Evolutionary conservation across 2,329 filamentous ascomycete genomes (phyloP).

Genomic region (Pseudogymnoascus sp.): DNA sequence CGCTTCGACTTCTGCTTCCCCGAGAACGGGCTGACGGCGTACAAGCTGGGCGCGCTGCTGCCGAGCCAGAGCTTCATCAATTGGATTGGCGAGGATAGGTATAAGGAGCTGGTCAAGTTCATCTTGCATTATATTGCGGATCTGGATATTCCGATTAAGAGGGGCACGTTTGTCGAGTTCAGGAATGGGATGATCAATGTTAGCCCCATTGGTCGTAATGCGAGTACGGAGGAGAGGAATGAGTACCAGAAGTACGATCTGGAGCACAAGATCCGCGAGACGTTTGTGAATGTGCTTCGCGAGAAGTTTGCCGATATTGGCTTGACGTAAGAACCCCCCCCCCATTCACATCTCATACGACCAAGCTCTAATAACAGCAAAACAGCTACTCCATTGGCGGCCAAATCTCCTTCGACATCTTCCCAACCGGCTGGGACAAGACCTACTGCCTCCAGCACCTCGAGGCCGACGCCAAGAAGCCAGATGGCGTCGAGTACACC

Average conservation of each 20-base stretch:
- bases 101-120: slow-evolving; percentile 71
- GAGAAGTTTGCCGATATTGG: slow-evolving; percentile 77
- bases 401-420: slow-evolving; percentile 97
- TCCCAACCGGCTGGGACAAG: slow-evolving; percentile 97
- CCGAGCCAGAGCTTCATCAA: slow-evolving; percentile 80
- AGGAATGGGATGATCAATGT: slow-evolving; percentile 89
- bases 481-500: slow-evolving; percentile 68
- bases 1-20: slow-evolving; percentile 98
- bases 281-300: slow-evolving; percentile 68
- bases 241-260: slow-evolving; percentile 80
- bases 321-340: slow-evolving; percentile 59
- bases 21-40: slow-evolving; percentile 93
- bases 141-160: slow-evolving; percentile 75
- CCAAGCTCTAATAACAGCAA: slow-evolving; percentile 1
- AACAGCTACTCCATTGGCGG: slow-evolving; percentile 84
- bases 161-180: slow-evolving; percentile 81
- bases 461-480: slow-evolving; percentile 66
- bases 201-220: slow-evolving; percentile 78
- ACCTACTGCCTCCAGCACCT: slow-evolving; percentile 90
- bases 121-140: slow-evolving; percentile 78
- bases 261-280: slow-evolving; percentile 65
- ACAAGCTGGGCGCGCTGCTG: slow-evolving; percentile 70
- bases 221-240: slow-evolving; percentile 68
- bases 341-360: slow-evolving; percentile 5
- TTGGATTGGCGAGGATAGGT: slow-evolving; percentile 78